Conservation (phyloP, 148 eudicot species). For the Bassia scoparia region DNA sequence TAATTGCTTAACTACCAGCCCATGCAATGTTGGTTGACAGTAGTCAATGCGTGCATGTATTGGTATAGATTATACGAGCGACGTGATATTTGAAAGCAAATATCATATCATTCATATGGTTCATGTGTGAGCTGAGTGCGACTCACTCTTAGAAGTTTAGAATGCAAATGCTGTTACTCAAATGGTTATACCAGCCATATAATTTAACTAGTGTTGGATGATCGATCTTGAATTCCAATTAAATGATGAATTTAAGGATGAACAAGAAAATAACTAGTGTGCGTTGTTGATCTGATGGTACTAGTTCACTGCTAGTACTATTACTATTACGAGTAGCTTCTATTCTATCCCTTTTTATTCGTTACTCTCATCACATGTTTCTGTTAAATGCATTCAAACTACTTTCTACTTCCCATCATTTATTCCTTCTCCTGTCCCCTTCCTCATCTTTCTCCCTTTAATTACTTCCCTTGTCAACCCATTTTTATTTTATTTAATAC, state of each 20-base stretch:
- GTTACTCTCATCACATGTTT: slow-evolving; percentile 36
- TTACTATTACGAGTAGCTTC: slow-evolving; percentile 1
- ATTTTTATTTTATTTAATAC: too few species aligned
- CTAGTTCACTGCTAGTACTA: not conserved
- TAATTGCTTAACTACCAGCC: slow-evolving; percentile 37
- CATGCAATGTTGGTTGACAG: slow-evolving; percentile 35
- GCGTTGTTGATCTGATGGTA: too few species aligned
- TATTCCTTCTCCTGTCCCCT: slow-evolving; percentile 3
- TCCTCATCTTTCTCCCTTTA: not conserved
- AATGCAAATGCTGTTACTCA: slow-evolving; percentile 12
- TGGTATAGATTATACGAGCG: not conserved
- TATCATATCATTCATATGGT: too few species aligned
- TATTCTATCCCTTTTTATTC: not conserved
- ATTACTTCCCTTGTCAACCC: too few species aligned
- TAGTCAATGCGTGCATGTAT: slow-evolving; percentile 17
- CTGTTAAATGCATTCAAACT: slow-evolving; percentile 45
- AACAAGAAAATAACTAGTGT: not conserved
- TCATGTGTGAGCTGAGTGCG: too few species aligned
- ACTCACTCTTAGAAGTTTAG: too few species aligned
- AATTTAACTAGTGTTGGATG: slow-evolving; percentile 43
- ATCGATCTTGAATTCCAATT: slow-evolving; percentile 51
- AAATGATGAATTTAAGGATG: slow-evolving; percentile 64
- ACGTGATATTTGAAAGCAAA: slow-evolving; percentile 10
- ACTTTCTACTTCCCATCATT: slow-evolving; percentile 34
- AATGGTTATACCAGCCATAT: slow-evolving; percentile 54